Evolutionary conservation across 2,329 filamentous ascomycete species (phyloP), one percentile per base, ranked within the genome.

Genomic region (Didymella sp.): DNA sequence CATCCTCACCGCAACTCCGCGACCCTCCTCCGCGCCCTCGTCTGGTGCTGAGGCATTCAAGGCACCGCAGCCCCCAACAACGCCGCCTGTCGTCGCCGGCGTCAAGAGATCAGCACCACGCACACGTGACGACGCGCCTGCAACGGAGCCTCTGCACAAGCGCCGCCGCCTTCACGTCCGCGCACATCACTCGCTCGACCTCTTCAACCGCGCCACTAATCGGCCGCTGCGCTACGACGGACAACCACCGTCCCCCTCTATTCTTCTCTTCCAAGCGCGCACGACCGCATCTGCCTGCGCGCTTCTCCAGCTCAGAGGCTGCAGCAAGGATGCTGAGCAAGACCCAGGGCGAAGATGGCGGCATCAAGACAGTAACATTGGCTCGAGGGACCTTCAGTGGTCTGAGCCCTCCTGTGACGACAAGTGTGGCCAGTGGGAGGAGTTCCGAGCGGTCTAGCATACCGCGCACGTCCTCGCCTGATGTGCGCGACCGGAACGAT

Each of bases 291-390:
- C 75, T 84, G 40, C 81, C 81, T 11, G 67, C 75, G 25, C 85
- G 82, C 78, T 88, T 80, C 83, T 86, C 70, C 74, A 85, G 76
- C 73, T 82, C 75, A 74, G 84, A 77, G 77, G 82, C 76, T 75
- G 85, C 84, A 60, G 82, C 84, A 27, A 91, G 73, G 64, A 89
- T 81, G 76, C 76, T 83, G 60, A 80, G 77, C 67, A 82, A 80
- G 62, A 77, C 80, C n/a, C 77, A 76, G 15, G 71, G 66, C n/a
- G 81, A 83, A 58, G 81, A 83, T 38, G 74, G 67, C 52, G 76
- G 76, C 63, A 77, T 83, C 69, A 83, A 81, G 73, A 83, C 81
- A 3, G 81, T 84, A 37, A 82, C 77, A 28, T 72, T 84, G 43
- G 79, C 81, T 12, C 75, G 81, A 19, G 81, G 81, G 19, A 79